phyloP scores from a whole-genome alignment of 352 stramenopile genomes.

The Phytopythium vexans region DNA sequence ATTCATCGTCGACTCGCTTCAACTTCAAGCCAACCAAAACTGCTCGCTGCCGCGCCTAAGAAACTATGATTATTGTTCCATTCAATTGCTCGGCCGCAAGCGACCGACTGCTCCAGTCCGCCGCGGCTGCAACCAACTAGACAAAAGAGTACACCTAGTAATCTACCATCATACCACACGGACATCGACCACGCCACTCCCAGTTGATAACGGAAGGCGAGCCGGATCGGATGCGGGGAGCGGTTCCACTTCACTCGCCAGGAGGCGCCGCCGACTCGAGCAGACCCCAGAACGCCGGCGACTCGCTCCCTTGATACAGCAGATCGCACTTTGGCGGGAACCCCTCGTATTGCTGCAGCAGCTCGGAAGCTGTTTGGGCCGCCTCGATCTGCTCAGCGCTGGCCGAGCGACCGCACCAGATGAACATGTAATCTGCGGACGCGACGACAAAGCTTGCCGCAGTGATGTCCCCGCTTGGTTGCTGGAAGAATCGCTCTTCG shows the following conservation, averaged over 20 bases:
- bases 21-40: too few species aligned
- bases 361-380: slow-evolving; percentile 48
- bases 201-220: background rate
- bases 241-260: slow-evolving; percentile 17
- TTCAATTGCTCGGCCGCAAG: too few species aligned
- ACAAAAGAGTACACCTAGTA: too few species aligned
- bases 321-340: slow-evolving; percentile 75
- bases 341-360: slow-evolving; percentile 74
- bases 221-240: too few species aligned
- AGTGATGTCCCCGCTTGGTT: slow-evolving; percentile 50
- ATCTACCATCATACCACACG: too few species aligned
- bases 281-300: slow-evolving; percentile 66
- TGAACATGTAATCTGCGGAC: slow-evolving; percentile 70
- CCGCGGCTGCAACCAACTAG: too few species aligned
- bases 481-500: slow-evolving; percentile 47
- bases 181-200: background rate
- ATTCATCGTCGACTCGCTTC: too few species aligned
- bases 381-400: slow-evolving; percentile 49
- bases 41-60: too few species aligned
- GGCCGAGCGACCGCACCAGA: slow-evolving; percentile 74
- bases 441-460: slow-evolving; percentile 69
- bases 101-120: too few species aligned
- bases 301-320: slow-evolving; percentile 67
- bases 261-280: slow-evolving; percentile 36
- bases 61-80: too few species aligned